Base-by-base conservation (phyloP, 768 basidiomycete genomes). In the Strobilomyces dryophilus region DNA sequence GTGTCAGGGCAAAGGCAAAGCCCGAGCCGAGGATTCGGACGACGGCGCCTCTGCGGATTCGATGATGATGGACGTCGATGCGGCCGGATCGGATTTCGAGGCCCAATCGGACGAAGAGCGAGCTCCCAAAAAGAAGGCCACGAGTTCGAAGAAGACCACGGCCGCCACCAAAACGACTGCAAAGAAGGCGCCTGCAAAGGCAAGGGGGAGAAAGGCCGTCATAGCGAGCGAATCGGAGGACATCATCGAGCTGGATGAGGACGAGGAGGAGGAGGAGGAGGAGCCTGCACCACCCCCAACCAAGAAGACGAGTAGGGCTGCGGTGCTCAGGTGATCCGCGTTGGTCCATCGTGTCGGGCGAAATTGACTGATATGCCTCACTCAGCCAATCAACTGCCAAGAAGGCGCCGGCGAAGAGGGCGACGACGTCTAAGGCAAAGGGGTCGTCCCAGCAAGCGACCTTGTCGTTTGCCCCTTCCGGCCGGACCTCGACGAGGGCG, bases 1-100 rank as follows among this genome's bases (percentile, higher is more conserved):
- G 43, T 31, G 43, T 31, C 47, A 84, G 75, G 80, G 71, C 9
- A 87, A 85, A 68, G 76, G 73, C 24, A 80, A 77, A 62, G 76
- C 71, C 10, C 74, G 73, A 9, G 75, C 61, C 2, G 77, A 77
- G 21, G 78, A 78, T 3, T 85, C 79, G 3, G 86, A 84, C 32
- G 76, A 59, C 34, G 76, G 59, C 14, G 72, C 63, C 21, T 79
- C 76, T 0, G 66, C 68, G 14, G 90, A 91, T 63, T 90, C 87
- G 4, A 89, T 89, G 87, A 72, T 77, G 73, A 84, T 88, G 80
- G 87, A 92, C 45, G 67, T 89, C 43, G 87, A 87, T 55, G 71
- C 61, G 10, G 78, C 66, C 2, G 79, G 74, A 17, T 85, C 79
- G 31, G 84, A 79, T 43, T 66, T 68, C 31, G 76, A 82, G 26